Evolutionary conservation across 1,139 yeast species (phyloP), one percentile per base, ranked within the genome.

Genomic region (Candida pseudoviswanathii): DNA sequence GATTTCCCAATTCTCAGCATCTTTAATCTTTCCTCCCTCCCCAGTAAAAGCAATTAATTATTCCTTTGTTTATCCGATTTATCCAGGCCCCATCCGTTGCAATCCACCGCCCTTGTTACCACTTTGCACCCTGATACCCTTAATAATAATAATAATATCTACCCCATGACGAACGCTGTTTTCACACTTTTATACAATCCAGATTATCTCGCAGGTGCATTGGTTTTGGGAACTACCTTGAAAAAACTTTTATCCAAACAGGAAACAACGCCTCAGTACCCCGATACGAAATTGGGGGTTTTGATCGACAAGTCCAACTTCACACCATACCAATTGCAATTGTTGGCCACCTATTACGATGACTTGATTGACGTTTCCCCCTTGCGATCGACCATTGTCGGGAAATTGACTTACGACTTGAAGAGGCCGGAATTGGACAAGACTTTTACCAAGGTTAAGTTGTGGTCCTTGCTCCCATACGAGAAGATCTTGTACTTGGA

Each of bases 161-260:
- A 6, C 24, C 29, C 16, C 26, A 55, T 72, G 73, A 59, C 66
- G 22, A 59, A 63, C 53, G 96, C 91, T 16, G 77, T 84, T 57
- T 84, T 82, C 43, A 85, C 96, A 1, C 73, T 90, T 36, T 70
- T 91, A 36, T 84, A 85, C 61, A 79, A 83, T 46, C 75, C 82
- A 39, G 75, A 77, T 32, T 91, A 91, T 64, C 67, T 89, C 22
- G 89, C 95, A 0, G 97, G 97, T 5, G 86, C 89, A 0, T 69
- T 87, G 36, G 84, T 88, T 0, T 67, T 89, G 43, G 92, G 84
- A 5, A 56, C 66, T n/a, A 54, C 62, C 9, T 54, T 74, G 41
- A 64, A 66, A 31, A 58, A 60, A 48, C 46, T 68, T 11, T 49
- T 55, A 26, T 51, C 42, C n/a, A 11, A 8, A 26, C 6, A 25